Evolutionary conservation across 305 asterid genomes (phyloP).

Genomic region (Petunia hybrid): DNA sequence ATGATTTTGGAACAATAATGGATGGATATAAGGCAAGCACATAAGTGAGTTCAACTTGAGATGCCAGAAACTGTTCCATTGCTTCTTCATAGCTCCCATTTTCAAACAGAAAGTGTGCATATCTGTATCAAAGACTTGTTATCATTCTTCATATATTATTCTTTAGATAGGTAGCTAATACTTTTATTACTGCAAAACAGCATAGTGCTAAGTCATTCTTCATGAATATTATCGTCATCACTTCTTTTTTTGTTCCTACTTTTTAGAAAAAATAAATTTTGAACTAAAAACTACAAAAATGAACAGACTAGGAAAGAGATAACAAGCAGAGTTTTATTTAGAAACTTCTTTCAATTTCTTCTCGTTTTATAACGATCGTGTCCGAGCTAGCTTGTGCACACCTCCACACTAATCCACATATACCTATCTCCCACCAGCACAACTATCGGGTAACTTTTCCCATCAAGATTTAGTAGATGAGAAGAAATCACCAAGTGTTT

Average conservation of each 20-base stretch:
- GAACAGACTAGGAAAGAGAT: not conserved
- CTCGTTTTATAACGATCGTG: not conserved
- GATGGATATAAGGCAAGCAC: conserved; percentile 89
- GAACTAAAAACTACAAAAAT: not conserved
- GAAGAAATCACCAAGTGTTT: not conserved
- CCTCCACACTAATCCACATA: not conserved
- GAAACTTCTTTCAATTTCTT: not conserved
- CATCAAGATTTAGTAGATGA: not conserved
- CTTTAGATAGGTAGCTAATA: too few relatives aligned
- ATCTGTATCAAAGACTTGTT: conserved; percentile 52
- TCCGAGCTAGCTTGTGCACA: not conserved
- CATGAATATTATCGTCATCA: not conserved
- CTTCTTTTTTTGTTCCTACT: not conserved
- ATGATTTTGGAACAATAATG: conserved; percentile 82
- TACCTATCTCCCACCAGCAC: not conserved
- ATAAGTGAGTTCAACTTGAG: conserved; percentile 92
- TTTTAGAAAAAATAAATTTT: not conserved
- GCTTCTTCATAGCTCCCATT: conserved; percentile 97
- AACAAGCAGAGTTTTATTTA: not conserved
- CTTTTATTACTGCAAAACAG: too few relatives aligned
- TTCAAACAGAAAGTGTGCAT: conserved; percentile 91
- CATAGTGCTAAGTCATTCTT: not conserved
- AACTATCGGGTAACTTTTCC: not conserved
- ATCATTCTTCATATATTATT: not conserved
- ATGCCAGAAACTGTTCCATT: conserved; percentile 91